Evolutionary conservation across 176 grass and related monocot species (phyloP).

Genomic region (Lolium rigidum): DNA sequence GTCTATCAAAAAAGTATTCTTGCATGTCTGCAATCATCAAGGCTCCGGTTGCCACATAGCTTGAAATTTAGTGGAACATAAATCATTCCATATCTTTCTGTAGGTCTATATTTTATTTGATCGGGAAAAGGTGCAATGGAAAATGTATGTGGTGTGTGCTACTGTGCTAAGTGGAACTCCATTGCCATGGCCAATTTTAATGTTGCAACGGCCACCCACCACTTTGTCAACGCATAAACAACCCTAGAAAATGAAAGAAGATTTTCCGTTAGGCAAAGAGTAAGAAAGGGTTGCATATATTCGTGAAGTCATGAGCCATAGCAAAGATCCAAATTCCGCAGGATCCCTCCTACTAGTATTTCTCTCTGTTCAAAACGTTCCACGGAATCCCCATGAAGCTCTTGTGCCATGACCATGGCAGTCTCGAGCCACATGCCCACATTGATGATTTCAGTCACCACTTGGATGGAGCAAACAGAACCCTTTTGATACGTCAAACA

Average conservation of each 20-base stretch:
- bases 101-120: too few relatives aligned
- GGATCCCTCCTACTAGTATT: background rate
- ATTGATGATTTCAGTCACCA: background rate
- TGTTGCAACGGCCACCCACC: background rate
- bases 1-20: too few relatives aligned
- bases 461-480: background rate
- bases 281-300: background rate
- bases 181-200: background rate
- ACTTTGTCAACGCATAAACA: slow-evolving; percentile 14
- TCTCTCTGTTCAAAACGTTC: background rate
- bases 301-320: background rate
- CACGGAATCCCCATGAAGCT: background rate
- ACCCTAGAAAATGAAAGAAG: background rate
- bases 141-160: background rate
- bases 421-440: background rate
- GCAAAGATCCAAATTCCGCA: background rate
- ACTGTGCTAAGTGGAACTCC: background rate
- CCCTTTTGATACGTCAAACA: slow-evolving; percentile 1
- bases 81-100: too few relatives aligned
- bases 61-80: too few relatives aligned
- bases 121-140: too few relatives aligned
- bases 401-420: background rate
- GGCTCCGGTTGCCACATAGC: too few relatives aligned
- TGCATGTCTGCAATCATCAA: too few relatives aligned
- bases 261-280: background rate